Base-by-base conservation (phyloP, 2,329 filamentous ascomycete species). In the Venturia nashicola region DNA sequence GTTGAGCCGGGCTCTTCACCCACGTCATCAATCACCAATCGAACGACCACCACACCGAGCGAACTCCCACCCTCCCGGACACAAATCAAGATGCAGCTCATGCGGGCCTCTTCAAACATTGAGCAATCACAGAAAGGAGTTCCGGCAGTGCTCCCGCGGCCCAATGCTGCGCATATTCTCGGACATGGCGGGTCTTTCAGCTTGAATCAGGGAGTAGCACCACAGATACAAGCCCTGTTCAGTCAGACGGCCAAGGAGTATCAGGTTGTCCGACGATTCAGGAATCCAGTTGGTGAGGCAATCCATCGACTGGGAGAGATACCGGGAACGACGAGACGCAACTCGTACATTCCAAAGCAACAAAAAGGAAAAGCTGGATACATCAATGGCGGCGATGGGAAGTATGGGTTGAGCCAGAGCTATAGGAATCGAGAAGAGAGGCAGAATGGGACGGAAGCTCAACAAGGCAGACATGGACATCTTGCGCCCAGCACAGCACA, bases 11-110 rank as follows among this genome's bases (percentile, higher is more conserved):
- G 55, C n/a, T 27, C 55, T 65, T 70, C 67, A 69, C 70, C n/a
- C 70, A 59, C 36, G 51, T 55, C 16, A 40, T 62, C 55, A 9
- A 39, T 57, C 32, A 36, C 51, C 16, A 57, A 27, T 36, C 61
- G 59, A 23, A 65, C 61, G 32, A 70, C 74, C 12, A 70, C 73
- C 71, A 69, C 77, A 67, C 69, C 75, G 69, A 74, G 71, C n/a
- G 61, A 48, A 23, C 66, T 76, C 42, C 67, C 74, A 68, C 67
- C 78, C 69, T 89, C 86, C 63, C 81, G 88, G 16, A 89, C 86
- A 0, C 87, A 90, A 73, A 87, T 90, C 72, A 91, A 91, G 70
- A 78, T 91, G 16, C 87, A 89, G 74, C 79, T 91, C 1, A 87
- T 90, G 70, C 82, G 88, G 44, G 87, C 86, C 39, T 88, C 86